A percentile compares a stretch with the other conserved stretches of the same genome.
Evolutionary conservation across 352 stramenopile species (phyloP).

Genomic region (Phytophthora lateralis): DNA sequence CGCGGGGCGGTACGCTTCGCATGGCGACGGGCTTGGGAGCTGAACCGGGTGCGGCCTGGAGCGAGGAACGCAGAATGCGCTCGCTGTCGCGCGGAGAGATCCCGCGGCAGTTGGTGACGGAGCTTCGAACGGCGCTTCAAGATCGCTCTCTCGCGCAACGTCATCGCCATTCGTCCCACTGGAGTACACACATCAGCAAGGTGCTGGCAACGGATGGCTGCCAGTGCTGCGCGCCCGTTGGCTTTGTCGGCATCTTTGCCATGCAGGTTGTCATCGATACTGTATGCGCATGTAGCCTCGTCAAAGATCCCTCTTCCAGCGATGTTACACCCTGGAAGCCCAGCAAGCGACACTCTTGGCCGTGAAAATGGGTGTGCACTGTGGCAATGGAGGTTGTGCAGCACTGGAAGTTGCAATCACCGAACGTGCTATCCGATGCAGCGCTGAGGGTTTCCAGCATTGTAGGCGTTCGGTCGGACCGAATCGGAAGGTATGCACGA

Average conservation of each 20-base stretch:
- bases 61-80: constrained; percentile 21
- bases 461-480: neutral
- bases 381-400: too few species aligned
- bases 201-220: constrained; percentile 9
- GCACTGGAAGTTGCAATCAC: too few species aligned
- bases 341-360: too few species aligned
- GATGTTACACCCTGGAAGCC: too few species aligned
- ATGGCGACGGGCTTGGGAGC: constrained; percentile 8
- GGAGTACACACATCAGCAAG: constrained; percentile 13
- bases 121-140: constrained; percentile 22
- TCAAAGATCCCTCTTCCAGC: too few species aligned
- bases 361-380: too few species aligned
- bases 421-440: neutral
- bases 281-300: too few species aligned
- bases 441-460: neutral
- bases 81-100: constrained; percentile 4
- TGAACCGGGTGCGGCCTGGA: neutral
- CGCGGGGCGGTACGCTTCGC: constrained; percentile 22
- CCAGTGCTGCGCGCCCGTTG: neutral
- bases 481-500: neutral
- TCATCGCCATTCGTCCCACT: constrained; percentile 20
- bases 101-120: constrained; percentile 19
- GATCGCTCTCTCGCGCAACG: constrained; percentile 19
- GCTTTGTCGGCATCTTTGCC: too few species aligned
- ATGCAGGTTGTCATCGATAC: too few species aligned